Conservation (phyloP, 2,329 filamentous ascomycete genomes). For the Rhinocladiella mackenziei region DNA sequence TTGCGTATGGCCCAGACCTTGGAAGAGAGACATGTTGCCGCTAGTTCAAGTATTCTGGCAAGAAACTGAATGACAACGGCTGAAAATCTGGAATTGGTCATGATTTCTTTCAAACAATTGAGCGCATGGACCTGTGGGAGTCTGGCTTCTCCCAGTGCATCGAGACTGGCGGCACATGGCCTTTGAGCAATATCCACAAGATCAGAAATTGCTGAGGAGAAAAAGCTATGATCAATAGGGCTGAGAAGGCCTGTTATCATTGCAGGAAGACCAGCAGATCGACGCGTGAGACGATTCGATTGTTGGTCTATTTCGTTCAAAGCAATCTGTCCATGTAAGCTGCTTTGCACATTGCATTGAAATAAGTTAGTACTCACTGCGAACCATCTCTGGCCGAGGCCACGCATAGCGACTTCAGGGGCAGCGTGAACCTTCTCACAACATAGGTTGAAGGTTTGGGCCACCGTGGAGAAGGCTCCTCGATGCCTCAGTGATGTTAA, state of each 20-base stretch:
- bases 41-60: conserved; percentile 70
- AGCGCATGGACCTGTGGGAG: conserved; percentile 90
- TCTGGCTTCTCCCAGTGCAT: conserved; percentile 47
- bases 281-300: conserved; percentile 72
- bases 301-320: conserved; percentile 69
- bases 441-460: conserved; percentile 77
- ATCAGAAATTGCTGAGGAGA: conserved; percentile 59
- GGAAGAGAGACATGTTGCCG: conserved; percentile 72
- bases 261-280: conserved; percentile 87
- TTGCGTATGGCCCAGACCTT: conserved; percentile 92
- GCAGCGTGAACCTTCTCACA: conserved; percentile 64
- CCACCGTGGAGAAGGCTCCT: conserved; percentile 89
- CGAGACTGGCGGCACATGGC: conserved; percentile 26
- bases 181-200: conserved; percentile 18
- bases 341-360: conserved; percentile 20
- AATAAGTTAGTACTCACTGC: conserved; percentile 45
- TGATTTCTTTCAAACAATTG: conserved; percentile 89
- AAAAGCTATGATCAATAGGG: conserved; percentile 57
- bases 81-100: conserved; percentile 74
- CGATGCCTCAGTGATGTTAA: conserved; percentile 79
- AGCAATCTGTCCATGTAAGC: conserved; percentile 48
- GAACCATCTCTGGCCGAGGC: conserved; percentile 66
- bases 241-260: conserved; percentile 77
- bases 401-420: conserved; percentile 40
- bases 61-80: conserved; percentile 70